phyloP scores from a whole-genome alignment of 2,329 filamentous ascomycete species.

The Mariannaea elegans region DNA sequence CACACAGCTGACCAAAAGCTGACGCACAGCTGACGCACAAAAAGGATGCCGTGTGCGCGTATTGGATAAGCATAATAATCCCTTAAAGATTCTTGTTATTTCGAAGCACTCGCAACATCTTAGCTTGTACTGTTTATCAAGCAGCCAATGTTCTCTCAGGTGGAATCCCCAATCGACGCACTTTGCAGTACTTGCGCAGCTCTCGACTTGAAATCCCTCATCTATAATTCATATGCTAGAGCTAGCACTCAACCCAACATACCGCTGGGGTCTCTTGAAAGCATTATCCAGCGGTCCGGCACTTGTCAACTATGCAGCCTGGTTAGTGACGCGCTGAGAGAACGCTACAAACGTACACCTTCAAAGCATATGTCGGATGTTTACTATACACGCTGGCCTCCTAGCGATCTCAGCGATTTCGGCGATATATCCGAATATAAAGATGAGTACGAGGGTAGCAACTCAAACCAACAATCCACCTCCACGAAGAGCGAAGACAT shows the following conservation, averaged over 20 bases:
- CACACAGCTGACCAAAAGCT: too few species aligned
- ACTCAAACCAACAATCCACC: too few species aligned
- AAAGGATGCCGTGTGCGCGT: too few species aligned
- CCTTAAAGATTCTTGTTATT: too few species aligned
- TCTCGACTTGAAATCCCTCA: background rate
- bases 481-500: background rate
- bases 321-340: slow-evolving; percentile 7
- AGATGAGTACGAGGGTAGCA: background rate
- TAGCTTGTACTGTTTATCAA: too few species aligned
- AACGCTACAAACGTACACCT: slow-evolving; percentile 8
- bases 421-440: background rate
- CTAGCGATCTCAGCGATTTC: too few species aligned
- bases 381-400: too few species aligned
- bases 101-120: too few species aligned
- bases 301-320: slow-evolving; percentile 14
- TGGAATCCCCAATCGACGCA: background rate
- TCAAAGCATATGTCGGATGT: background rate
- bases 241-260: background rate
- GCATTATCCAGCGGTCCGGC: background rate
- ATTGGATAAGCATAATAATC: too few species aligned
- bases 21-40: too few species aligned
- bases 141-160: too few species aligned
- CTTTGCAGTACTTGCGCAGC: background rate
- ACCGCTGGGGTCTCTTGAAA: slow-evolving; percentile 8
- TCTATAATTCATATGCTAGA: background rate